Evolutionary conservation across 75 land plant species (phyloP).

Genomic region (Azolla pinnata): DNA sequence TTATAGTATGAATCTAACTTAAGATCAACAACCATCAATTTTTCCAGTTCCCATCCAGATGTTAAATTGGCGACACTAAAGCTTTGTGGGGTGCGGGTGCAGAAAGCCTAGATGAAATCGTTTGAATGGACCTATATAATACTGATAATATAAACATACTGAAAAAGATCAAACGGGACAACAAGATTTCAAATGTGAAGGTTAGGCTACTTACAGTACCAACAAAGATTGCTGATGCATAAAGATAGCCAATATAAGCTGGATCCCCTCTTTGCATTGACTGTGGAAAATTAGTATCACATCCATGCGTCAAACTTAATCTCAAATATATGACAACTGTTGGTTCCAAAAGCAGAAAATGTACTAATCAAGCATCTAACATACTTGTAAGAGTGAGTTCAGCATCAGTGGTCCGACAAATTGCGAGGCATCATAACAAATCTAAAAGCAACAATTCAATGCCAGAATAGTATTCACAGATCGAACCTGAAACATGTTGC

Average conservation of each 20-base stretch:
- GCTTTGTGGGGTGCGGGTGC: no score
- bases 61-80: no score
- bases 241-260: slow-evolving; percentile 78
- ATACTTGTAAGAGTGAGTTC: slow-evolving; percentile 57
- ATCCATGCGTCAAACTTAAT: neutral
- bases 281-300: slow-evolving; percentile 26
- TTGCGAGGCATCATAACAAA: slow-evolving; percentile 87
- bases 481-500: neutral
- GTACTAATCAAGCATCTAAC: slow-evolving; percentile 3
- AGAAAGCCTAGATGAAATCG: no score
- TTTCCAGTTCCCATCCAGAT: no score
- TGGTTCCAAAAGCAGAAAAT: neutral
- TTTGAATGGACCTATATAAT: no score
- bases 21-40: no score
- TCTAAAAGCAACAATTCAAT: slow-evolving; percentile 24
- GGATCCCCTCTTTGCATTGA: slow-evolving; percentile 84
- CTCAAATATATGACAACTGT: neutral
- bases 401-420: slow-evolving; percentile 86
- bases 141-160: no score
- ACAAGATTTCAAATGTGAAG: no score
- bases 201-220: slow-evolving; percentile 73
- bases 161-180: no score
- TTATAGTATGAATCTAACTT: no score
- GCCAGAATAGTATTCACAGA: neutral
- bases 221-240: slow-evolving; percentile 77